A percentile compares a stretch with the other conserved stretches of the same genome.
Conservation (phyloP, 2,329 filamentous ascomycete genomes). For the Calonectria fujianensis region DNA sequence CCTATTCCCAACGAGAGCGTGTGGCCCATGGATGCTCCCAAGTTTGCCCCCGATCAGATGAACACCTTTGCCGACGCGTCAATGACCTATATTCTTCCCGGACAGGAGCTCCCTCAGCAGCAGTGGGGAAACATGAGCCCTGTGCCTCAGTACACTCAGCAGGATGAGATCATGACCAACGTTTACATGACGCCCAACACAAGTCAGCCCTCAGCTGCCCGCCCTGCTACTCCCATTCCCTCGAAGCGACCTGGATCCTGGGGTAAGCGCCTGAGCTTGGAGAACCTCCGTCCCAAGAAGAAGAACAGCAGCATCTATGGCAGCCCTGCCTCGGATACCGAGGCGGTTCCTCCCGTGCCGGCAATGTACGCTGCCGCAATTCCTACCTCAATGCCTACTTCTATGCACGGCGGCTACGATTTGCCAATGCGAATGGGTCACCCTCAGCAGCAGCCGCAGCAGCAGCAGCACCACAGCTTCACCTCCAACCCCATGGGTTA, state of each 20-base stretch:
- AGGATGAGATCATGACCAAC: slow-evolving; percentile 55
- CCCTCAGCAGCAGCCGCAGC: slow-evolving; percentile 36
- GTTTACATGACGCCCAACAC: slow-evolving; percentile 52
- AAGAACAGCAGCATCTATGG: slow-evolving; percentile 58
- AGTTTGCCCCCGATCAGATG: slow-evolving; percentile 63
- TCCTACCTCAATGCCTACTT: slow-evolving; percentile 55
- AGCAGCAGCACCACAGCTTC: slow-evolving; percentile 35
- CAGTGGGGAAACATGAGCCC: slow-evolving; percentile 52
- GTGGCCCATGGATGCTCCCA: slow-evolving; percentile 63
- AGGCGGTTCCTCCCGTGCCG: slow-evolving; percentile 54
- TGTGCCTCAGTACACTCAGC: slow-evolving; percentile 56
- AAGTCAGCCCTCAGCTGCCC: slow-evolving; percentile 52
- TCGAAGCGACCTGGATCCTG: slow-evolving; percentile 63
- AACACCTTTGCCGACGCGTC: slow-evolving; percentile 57
- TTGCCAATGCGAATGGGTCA: slow-evolving; percentile 56
- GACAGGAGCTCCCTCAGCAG: slow-evolving; percentile 54
- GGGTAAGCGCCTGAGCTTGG: slow-evolving; percentile 62
- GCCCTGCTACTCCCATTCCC: slow-evolving; percentile 62
- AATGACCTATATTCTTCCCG: slow-evolving; percentile 58
- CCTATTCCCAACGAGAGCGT: slow-evolving; percentile 62
- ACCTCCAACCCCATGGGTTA: slow-evolving; percentile 52
- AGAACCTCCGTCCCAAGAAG: slow-evolving; percentile 62
- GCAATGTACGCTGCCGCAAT: slow-evolving; percentile 55
- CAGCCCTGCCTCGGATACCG: slow-evolving; percentile 54
- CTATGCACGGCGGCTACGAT: slow-evolving; percentile 54